A percentile compares a stretch with the other conserved stretches of the same genome.
Evolutionary conservation across 371 early-diverging fungal genomes (phyloP).

Genomic region (Enteropsectra breve): DNA sequence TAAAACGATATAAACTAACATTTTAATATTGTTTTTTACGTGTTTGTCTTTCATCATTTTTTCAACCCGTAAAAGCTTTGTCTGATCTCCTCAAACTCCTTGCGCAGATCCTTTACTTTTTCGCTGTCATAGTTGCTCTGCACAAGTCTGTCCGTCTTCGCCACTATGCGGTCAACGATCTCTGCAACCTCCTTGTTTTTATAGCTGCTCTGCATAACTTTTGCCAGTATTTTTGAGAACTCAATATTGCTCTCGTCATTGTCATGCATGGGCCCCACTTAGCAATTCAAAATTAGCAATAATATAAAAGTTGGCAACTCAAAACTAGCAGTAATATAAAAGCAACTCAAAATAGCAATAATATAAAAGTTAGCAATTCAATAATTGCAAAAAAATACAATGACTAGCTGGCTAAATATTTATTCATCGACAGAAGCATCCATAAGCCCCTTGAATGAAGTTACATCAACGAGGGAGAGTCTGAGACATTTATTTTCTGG

Average conservation of each 20-base stretch:
- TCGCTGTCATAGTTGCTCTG: neutral
- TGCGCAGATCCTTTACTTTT: neutral
- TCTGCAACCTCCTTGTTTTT: slow-evolving; percentile 42
- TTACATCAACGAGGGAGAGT: slow-evolving; percentile 21
- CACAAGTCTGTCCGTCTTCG: slow-evolving; percentile 18
- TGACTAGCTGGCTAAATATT: no score
- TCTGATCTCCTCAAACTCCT: slow-evolving; percentile 26
- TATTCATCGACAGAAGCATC: slow-evolving; percentile 31
- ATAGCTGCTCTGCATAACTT: slow-evolving; percentile 42
- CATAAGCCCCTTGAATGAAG: slow-evolving; percentile 23
- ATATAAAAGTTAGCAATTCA: slow-evolving; percentile 9
- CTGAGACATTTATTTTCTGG: slow-evolving; percentile 22
- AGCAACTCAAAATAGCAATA: slow-evolving; percentile 8
- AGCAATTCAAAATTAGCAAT: no score
- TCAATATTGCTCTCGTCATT: slow-evolving; percentile 18
- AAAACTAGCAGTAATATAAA: neutral
- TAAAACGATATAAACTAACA: no score
- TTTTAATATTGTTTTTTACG: no score
- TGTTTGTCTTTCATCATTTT: neutral
- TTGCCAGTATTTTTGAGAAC: slow-evolving; percentile 44
- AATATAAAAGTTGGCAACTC: neutral
- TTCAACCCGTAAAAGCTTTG: slow-evolving; percentile 7
- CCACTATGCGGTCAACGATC: slow-evolving; percentile 19
- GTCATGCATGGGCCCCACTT: no score
- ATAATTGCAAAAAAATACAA: no score